Evolutionary conservation across 148 eudicot species (phyloP), one percentile per base, ranked within the genome.

Genomic region (Polygonum aviculare): DNA sequence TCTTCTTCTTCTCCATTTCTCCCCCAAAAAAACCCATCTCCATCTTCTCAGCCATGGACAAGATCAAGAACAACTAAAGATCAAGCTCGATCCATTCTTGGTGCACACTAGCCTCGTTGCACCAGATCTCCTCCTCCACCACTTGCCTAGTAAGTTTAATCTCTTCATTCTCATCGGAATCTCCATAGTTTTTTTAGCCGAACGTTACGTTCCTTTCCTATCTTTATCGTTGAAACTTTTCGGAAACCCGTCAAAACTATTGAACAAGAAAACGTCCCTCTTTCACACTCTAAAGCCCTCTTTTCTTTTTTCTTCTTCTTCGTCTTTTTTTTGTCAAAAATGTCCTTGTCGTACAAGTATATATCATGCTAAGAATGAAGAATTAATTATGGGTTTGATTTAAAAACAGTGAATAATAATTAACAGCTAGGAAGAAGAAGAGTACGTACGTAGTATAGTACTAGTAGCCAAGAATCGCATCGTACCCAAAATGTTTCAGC

Each of bases 401-500:
- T 26, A 26, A 35, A 14, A 67, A 67, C 72, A 67, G 72, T 67
- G 72, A 67, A 26, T 26, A 26, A 0, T 26, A 26, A 26, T 26
- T 26, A 26, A 67, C 72, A 67, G 72, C 19, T 67, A 67, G 19
- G 45, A 5, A 67, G 45, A n/a, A 67, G 36, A 36, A 16, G 4
- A 15, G 3, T 11, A 21, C 2, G 35, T 26, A 26, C 31, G 31
- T 26, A 26, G 31, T 26, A 26, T 26, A 26, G 31, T 26, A 26
- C 31, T 26, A 26, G 31, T 26, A 26, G 31, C 31, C 31, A 26
- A 26, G 11, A 60, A 26, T 2, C 16, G 55, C 14, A 55, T 6
- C 9, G 63, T 19, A 21, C 15, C 12, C 36, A 83, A 75, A 74
- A 88, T 89, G 93, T 91, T 86, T 82, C 96, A 89, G 69, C 84